These are phyloP conservation scores for Ganoderma boninense DNA, from an alignment of 1,284 basidiomycete genomes.

Conservation along the genomic window DNA sequence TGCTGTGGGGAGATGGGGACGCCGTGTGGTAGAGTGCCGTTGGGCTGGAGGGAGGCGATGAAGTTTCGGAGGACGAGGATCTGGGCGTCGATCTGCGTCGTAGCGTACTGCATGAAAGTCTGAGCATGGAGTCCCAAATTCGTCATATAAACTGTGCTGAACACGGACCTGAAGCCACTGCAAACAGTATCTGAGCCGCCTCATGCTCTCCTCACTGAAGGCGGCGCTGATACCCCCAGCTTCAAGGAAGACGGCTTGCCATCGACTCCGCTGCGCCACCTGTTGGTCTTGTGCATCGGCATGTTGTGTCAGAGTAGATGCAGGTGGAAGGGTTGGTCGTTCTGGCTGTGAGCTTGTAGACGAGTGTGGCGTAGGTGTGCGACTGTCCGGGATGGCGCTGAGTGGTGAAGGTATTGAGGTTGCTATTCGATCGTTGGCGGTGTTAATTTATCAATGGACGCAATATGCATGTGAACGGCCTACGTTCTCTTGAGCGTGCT, in stretches of 20 bases:
- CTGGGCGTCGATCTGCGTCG: slow-evolving; percentile 87
- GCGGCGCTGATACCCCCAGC: slow-evolving; percentile 92
- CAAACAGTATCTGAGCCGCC: slow-evolving; percentile 85
- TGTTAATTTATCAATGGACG: not conserved
- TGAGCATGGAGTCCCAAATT: not conserved
- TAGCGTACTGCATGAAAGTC: slow-evolving; percentile 72
- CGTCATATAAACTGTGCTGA: too few species aligned
- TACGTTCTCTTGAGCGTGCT: slow-evolving; percentile 8
- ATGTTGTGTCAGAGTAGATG: slow-evolving; percentile 28
- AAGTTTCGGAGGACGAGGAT: slow-evolving; percentile 87
- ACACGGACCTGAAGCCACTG: slow-evolving; percentile 84
- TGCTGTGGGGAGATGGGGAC: slow-evolving; percentile 58
- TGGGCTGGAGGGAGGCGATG: slow-evolving; percentile 72
- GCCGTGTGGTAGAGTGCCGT: slow-evolving; percentile 45
- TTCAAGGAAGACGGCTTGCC: slow-evolving; percentile 87
- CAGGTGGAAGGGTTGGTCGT: slow-evolving; percentile 28
- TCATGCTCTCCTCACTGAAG: slow-evolving; percentile 91
- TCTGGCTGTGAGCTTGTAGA: slow-evolving; percentile 32
- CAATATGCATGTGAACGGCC: not conserved
- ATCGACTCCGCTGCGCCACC: slow-evolving; percentile 74
- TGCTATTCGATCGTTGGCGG: not conserved
- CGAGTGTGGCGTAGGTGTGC: slow-evolving; percentile 39
- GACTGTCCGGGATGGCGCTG: slow-evolving; percentile 27
- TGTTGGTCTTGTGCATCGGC: slow-evolving; percentile 40
- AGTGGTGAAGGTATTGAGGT: not conserved